A percentile compares a stretch with the other conserved stretches of the same genome.
These are phyloP conservation scores for Irineochytrium annulatum DNA, from an alignment of 192 early-diverging fungal species.

Conservation along the genomic window DNA sequence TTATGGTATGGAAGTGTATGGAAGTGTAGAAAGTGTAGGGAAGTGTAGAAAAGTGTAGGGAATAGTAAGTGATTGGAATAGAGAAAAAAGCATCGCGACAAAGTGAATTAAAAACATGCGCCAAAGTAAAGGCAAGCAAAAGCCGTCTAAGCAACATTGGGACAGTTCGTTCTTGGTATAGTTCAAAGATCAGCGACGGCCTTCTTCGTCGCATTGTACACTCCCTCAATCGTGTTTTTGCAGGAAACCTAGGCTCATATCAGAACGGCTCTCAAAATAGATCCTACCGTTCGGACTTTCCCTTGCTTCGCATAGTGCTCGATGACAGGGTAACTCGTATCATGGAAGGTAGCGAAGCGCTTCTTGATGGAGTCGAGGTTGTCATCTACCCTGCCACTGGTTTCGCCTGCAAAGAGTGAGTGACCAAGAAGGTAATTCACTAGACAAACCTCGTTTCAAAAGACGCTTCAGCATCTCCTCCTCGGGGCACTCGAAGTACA, in stretches of 20 bases:
- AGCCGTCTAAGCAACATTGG: no score
- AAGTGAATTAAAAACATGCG: no score
- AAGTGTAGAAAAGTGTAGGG: no score
- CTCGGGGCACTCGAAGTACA: constrained; percentile 97
- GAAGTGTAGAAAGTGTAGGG: no score
- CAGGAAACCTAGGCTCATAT: constrained; percentile 37
- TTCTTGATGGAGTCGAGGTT: constrained; percentile 96
- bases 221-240: constrained; percentile 57
- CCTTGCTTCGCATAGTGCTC: constrained; percentile 68
- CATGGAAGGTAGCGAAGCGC: constrained; percentile 82
- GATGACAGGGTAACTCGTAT: constrained; percentile 89
- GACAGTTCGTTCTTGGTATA: no score
- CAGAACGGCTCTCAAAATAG: not conserved
- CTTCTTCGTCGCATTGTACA: constrained; percentile 61
- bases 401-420: constrained; percentile 60
- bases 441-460: constrained; percentile 69
- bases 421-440: constrained; percentile 1
- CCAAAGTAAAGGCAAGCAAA: no score
- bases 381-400: constrained; percentile 88
- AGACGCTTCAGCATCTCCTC: constrained; percentile 84
- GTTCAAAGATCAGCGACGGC: constrained; percentile 55
- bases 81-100: no score
- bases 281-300: constrained; percentile 74
- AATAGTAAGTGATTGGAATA: no score
- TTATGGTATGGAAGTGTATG: no score